These are phyloP conservation scores for Trichoderma atroviride DNA, from an alignment of 2,329 filamentous ascomycete species.

Conservation along the genomic window DNA sequence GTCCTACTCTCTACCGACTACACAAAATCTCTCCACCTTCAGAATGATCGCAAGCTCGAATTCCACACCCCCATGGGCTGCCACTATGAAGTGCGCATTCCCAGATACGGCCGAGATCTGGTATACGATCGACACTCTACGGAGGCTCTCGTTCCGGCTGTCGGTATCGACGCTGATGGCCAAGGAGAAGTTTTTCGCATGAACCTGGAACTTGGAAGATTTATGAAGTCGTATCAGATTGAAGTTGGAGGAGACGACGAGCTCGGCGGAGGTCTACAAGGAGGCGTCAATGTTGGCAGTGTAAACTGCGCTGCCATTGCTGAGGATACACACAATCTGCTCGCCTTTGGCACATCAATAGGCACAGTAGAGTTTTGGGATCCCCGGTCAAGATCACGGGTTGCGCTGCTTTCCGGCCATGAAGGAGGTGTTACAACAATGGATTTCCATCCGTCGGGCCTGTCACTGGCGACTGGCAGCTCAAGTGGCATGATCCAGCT, in stretches of 20 bases:
- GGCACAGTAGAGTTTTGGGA: constrained; percentile 99
- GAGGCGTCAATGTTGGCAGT: constrained; percentile 79
- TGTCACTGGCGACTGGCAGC: constrained; percentile 85
- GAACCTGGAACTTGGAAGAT: constrained; percentile 88
- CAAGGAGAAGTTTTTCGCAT: constrained; percentile 90
- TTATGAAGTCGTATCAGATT: constrained; percentile 91
- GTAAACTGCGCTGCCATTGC: constrained; percentile 89
- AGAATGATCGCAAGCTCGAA: constrained; percentile 87
- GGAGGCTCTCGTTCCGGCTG: constrained; percentile 83
- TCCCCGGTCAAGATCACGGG: constrained; percentile 76
- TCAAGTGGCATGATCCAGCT: constrained; percentile 85
- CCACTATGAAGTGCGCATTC: constrained; percentile 86
- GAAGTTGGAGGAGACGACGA: constrained; percentile 86
- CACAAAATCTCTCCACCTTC: constrained; percentile 90
- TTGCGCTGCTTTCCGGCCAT: constrained; percentile 72
- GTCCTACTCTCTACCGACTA: constrained; percentile 87
- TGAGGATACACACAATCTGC: constrained; percentile 83
- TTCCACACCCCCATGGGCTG: constrained; percentile 89
- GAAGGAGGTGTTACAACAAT: constrained; percentile 81
- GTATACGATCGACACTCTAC: constrained; percentile 80
- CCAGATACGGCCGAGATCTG: constrained; percentile 88
- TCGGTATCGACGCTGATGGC: constrained; percentile 83
- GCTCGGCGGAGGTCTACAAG: constrained; percentile 77
- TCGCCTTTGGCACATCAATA: constrained; percentile 90
- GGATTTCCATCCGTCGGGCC: constrained; percentile 79